Conservation (phyloP, 371 early-diverging fungal genomes). For the Cladochytrium tenue region DNA sequence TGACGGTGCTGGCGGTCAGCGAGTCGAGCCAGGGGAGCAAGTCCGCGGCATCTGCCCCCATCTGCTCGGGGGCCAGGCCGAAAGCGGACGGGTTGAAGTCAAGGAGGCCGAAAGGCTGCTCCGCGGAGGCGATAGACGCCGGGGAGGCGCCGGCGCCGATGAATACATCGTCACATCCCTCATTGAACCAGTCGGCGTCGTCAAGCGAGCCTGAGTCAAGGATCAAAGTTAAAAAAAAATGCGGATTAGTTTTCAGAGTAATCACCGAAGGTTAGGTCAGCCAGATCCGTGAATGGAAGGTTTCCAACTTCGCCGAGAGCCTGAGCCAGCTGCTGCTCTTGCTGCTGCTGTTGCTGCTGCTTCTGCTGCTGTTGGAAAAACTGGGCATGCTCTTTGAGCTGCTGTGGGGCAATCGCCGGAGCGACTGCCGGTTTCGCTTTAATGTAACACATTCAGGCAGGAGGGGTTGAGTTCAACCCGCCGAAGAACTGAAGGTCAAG, state of each 20-base stretch:
- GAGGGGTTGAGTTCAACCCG: too few relatives aligned
- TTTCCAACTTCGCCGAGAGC: not conserved
- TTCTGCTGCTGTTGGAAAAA: not conserved
- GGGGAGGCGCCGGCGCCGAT: not conserved
- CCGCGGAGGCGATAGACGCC: not conserved
- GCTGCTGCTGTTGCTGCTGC: not conserved
- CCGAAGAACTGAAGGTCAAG: too few relatives aligned
- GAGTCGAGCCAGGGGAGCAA: not conserved
- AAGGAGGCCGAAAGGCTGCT: not conserved
- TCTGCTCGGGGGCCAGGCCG: not conserved
- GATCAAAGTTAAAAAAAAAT: not conserved
- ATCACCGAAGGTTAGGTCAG: not conserved
- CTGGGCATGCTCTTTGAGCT: not conserved
- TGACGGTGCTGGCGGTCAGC: not conserved
- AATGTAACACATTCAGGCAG: not conserved
- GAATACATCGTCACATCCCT: not conserved
- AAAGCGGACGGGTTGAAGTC: not conserved
- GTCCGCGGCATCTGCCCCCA: not conserved
- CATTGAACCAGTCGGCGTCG: slow-evolving; percentile 1
- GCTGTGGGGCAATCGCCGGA: not conserved
- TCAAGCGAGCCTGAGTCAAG: not conserved
- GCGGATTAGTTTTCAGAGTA: not conserved
- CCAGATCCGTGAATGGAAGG: not conserved
- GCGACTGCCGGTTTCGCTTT: not conserved
- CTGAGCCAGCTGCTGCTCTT: too few relatives aligned